These are phyloP conservation scores for Datura wrightii DNA, from an alignment of 257 asterid species.

Conservation along the genomic window DNA sequence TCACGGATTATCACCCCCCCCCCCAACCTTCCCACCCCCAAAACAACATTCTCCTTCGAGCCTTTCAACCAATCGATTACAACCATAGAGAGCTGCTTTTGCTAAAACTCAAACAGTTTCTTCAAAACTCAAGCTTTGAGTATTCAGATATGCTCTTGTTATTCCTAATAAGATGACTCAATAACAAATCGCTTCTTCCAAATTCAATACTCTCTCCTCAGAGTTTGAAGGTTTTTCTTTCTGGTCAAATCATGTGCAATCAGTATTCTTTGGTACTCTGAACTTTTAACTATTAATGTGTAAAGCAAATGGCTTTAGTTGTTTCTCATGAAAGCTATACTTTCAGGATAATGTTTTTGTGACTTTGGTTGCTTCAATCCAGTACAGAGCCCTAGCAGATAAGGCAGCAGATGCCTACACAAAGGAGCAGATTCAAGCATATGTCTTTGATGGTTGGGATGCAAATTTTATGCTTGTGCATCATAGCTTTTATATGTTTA, in stretches of 20 bases:
- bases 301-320: not conserved
- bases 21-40: too few species aligned
- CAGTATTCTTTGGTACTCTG: not conserved
- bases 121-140: too few species aligned
- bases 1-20: not conserved
- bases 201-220: too few species aligned
- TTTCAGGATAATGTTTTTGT: constrained; percentile 48
- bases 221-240: too few species aligned
- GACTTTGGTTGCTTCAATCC: constrained; percentile 42
- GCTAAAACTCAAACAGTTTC: too few species aligned
- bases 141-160: too few species aligned
- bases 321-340: not conserved
- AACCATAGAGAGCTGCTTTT: too few species aligned
- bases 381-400: constrained; percentile 42
- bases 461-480: not conserved
- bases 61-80: too few species aligned
- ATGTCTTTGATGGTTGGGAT: constrained; percentile 44
- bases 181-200: too few species aligned
- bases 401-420: constrained; percentile 44
- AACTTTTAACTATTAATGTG: not conserved
- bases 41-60: too few species aligned
- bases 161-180: too few species aligned
- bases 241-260: not conserved
- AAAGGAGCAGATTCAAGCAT: constrained; percentile 42
- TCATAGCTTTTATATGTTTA: not conserved